Evolutionary conservation across 345 rosid genomes (phyloP).

Genomic region (Gossypium arboreum): DNA sequence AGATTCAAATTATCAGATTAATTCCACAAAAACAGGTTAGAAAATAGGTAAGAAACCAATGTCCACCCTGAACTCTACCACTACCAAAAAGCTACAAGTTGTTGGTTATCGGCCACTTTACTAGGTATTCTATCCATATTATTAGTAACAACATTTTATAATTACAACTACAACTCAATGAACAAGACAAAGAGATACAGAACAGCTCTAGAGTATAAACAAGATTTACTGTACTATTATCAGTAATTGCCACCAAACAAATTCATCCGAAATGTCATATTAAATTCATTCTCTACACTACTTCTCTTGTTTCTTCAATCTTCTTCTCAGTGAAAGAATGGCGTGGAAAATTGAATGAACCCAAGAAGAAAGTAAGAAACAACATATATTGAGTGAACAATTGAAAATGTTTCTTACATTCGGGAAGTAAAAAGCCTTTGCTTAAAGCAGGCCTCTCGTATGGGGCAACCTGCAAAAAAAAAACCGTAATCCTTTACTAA

Average conservation of each 20-base stretch:
- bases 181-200: not conserved
- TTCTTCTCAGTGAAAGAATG: not conserved
- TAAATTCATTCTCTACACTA: constrained; percentile 1
- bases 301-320: not conserved
- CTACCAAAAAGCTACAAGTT: not conserved
- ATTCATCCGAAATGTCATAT: not conserved
- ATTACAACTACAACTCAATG: not conserved
- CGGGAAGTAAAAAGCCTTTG: constrained; percentile 24
- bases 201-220: not conserved
- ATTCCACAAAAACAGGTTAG: not conserved
- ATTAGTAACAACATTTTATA: not conserved
- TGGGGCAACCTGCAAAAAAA: constrained; percentile 20
- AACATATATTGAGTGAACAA: not conserved
- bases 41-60: constrained; percentile 6
- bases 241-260: not conserved
- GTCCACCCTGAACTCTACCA: not conserved
- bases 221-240: not conserved
- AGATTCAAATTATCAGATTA: not conserved
- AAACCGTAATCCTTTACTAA: not conserved
- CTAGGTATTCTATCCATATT: not conserved
- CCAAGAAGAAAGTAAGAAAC: not conserved
- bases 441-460: constrained; percentile 26
- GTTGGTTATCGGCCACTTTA: not conserved
- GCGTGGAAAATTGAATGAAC: not conserved
- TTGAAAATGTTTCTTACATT: constrained; percentile 14